These are phyloP conservation scores for Scedosporium apiospermum DNA, from an alignment of 2,329 filamentous ascomycete genomes.

Conservation along the genomic window DNA sequence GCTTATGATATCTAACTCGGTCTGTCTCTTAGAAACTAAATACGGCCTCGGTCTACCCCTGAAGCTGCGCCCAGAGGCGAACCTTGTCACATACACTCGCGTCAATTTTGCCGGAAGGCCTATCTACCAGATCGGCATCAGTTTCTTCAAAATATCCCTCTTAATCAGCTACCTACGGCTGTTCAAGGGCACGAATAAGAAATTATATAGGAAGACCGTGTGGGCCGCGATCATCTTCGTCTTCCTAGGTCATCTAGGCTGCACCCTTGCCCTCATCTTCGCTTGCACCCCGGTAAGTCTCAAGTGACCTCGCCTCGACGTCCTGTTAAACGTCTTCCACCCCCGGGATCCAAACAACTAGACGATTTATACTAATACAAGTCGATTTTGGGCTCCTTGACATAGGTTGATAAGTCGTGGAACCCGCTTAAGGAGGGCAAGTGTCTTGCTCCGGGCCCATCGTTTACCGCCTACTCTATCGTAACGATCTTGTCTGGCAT, in stretches of 20 bases:
- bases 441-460: slow-evolving; percentile 35
- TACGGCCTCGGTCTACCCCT: slow-evolving; percentile 42
- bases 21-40: slow-evolving; percentile 31
- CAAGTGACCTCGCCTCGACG: too few relatives aligned
- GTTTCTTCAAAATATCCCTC: slow-evolving; percentile 46
- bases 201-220: slow-evolving; percentile 31
- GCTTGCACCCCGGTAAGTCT: slow-evolving; percentile 35
- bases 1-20: not conserved
- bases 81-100: slow-evolving; percentile 33
- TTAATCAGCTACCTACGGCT: slow-evolving; percentile 43
- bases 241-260: slow-evolving; percentile 37
- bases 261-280: slow-evolving; percentile 37
- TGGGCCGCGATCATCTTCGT: slow-evolving; percentile 32
- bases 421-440: slow-evolving; percentile 26
- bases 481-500: slow-evolving; percentile 43
- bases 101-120: slow-evolving; percentile 44
- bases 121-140: slow-evolving; percentile 44
- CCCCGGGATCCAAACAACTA: too few relatives aligned
- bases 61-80: slow-evolving; percentile 27
- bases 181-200: slow-evolving; percentile 36
- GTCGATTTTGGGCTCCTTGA: not conserved
- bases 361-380: not conserved
- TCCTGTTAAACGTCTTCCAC: too few relatives aligned
- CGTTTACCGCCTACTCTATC: slow-evolving; percentile 41
- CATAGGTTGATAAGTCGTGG: slow-evolving; percentile 34